Evolutionary conservation across 306 rosid species (phyloP).

Genomic region (Arachis stenosperma): DNA sequence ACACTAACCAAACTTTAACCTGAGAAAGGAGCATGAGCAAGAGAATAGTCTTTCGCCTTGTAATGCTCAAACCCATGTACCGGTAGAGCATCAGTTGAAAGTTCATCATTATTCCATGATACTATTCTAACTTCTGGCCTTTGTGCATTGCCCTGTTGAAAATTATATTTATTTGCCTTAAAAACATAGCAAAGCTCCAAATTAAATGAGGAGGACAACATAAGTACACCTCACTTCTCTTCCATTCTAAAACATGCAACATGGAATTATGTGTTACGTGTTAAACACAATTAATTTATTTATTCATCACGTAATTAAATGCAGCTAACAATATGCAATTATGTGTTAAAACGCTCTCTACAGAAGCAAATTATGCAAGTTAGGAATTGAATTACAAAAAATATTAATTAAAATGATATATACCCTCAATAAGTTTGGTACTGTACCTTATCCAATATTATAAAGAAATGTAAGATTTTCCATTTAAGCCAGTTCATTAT

Average conservation of each 20-base stretch:
- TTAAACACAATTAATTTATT: neutral
- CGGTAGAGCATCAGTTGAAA: conserved; percentile 94
- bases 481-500: neutral
- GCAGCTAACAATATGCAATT: conserved; percentile 31
- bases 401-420: neutral
- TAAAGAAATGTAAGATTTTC: conserved; percentile 27
- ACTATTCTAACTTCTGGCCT: conserved; percentile 94
- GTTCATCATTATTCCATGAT: conserved; percentile 92
- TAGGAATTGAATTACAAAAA: conserved; percentile 6
- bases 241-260: conserved; percentile 24
- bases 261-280: too few relatives aligned
- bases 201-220: conserved; percentile 1
- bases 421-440: conserved; percentile 21
- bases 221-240: conserved; percentile 29
- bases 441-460: conserved; percentile 25
- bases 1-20: conserved; percentile 62
- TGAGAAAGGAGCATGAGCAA: conserved; percentile 98
- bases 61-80: conserved; percentile 96
- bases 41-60: conserved; percentile 97
- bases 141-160: conserved; percentile 91
- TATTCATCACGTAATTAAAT: conserved; percentile 29
- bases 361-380: neutral
- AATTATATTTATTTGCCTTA: conserved; percentile 40
- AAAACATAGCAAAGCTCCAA: conserved; percentile 37
- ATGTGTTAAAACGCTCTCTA: conserved; percentile 9